Evolutionary conservation across 208 protist species (phyloP), one percentile per base, ranked within the genome.

Genomic region (Acanthamoeba rhysodes): DNA sequence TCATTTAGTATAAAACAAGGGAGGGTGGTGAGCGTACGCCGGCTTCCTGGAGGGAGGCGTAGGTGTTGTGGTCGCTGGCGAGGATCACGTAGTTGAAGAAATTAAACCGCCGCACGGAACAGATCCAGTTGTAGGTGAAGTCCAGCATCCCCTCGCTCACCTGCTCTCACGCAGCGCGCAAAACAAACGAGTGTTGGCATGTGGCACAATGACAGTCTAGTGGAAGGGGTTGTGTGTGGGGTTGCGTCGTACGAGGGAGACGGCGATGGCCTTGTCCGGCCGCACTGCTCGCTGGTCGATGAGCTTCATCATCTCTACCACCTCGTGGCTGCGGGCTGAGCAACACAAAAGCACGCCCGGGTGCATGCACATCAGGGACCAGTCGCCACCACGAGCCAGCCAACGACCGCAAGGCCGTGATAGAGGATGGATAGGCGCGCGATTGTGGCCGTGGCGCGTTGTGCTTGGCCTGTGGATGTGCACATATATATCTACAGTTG

Each of bases 121-220:
- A 87, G 5, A 87, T 14, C 78, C 78, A 87, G 48, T 87, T 87
- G 50, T 64, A 62, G 27, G 78, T 41, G 20, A 87, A 87, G 78
- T 87, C 78, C 6, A 87, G 78, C 78, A 87, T 87, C 2, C 78
- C 78, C 32, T 62, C 48, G 53, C 18, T 87, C 78, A 87, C 78
- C 74, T 82, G 37, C 24, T 7, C 10, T 0, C 10, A 22, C 55
- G 20, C 20, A 22, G 64, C 29, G 12, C 74, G 29, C 37, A 53
- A 53, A 53, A 7, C 34, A 82, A 37, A 66, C 8, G 59, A 22
- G 55, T 12, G 55, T 12, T 2, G 55, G 55, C 16, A 59, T 7
- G 7, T 7, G 10, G 7, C 55, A 20, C 55, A 59, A 62, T 22
- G 55, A 12, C 24, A 20, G 14, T 18, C 3, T 10, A 6, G 10